Base-by-base conservation (phyloP, 2,329 filamentous ascomycete species). In the Diaporthe helianthi region DNA sequence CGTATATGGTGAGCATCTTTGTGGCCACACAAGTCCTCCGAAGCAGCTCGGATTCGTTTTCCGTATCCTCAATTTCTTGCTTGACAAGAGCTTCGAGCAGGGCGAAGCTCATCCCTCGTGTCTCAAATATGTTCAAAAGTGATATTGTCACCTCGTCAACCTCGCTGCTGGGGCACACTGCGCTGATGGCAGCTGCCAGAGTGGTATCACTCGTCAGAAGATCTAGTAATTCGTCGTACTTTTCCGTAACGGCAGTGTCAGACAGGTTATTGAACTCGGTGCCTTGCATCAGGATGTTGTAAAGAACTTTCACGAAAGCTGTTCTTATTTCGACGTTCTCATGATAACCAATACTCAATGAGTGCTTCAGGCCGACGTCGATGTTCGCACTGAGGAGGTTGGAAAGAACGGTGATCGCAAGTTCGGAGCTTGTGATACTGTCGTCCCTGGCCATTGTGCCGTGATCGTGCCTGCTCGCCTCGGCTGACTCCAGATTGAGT, bases 381-480 rank as follows among this genome's bases (percentile, higher is more conserved):
- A 92, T 90, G 72, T 92, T 92, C 3, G 90, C 89, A 74, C 89
- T 91, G 9, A 92, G 79, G 1, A 92, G 82, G 72, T 92, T 92
- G 1, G 89, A 92, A 15, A 92, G 79, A 17, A 91, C 90, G 13
- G 85, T 87, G 71, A 92, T 92, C 5, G 89, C 86, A 38, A 92
- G 81, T 71, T 91, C 89, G 5, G 88, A 85, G 38, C 84, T 85
- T 1, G 86, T 85, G 17, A 83, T 79, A 15, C 81, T 78, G 60
- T 90, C 88, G 49, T 90, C 88, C 54, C 85, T 83, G 46, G 78
- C 76, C 2, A 79, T 72, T 4, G 80, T 74, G n/a, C 79, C 76
- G 13, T 79, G 71, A 47, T 89, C 86, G 9, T 76, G 78, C 65
- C 81, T 80, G n/a, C 78, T 76, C 46, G 79, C 75, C 6, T 86